Evolutionary conservation across 176 grass and related monocot genomes (phyloP), one percentile per base, ranked within the genome.

Genomic region (Alopecurus myosuroides): DNA sequence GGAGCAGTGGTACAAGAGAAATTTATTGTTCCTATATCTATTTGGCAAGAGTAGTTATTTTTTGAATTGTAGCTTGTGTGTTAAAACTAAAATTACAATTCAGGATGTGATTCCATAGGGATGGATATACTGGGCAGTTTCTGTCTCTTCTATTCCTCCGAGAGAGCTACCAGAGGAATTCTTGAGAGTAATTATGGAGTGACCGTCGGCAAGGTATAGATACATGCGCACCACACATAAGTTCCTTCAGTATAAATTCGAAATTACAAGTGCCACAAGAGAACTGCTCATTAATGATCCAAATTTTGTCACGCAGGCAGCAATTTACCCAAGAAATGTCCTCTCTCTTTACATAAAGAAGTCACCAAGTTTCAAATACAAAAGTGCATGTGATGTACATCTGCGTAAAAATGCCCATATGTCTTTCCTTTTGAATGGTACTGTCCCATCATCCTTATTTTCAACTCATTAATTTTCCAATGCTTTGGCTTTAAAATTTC

Each of bases 331-430:
- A 20, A 93, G 93, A 48, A 95, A 98, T 81, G 93, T 96, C n/a
- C 87, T 98, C 23, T 93, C 96, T 8, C 82, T 98, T 82, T 76
- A 98, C 74, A 88, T 95, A 91, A 95, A 90, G 82, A 95, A 92
- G 55, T 93, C 96, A 72, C 58, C 87, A 28, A 83, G 74, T 52
- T 98, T 98, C 85, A 95, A 90, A 83, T 95, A 95, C 81, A 95
- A 92, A 80, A 98, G 96, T 70, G 96, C 93, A n/a, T n/a, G n/a
- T n/a, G 77, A 98, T 98, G 96, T 98, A 98, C 63, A 41, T 98
- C 36, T 98, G 95, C 83, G 89, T 98, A n/a, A 70, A 98, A 98
- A 61, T 95, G 93, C 86, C 96, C 96, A 26, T 93, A 98, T 73
- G 87, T 95, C 56, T 95, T 91, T 20, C 96, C 96, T 64, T 98